Evolutionary conservation across 768 basidiomycete genomes (phyloP), one percentile per base, ranked within the genome.

Genomic region (Vishniacozyma victoriae): DNA sequence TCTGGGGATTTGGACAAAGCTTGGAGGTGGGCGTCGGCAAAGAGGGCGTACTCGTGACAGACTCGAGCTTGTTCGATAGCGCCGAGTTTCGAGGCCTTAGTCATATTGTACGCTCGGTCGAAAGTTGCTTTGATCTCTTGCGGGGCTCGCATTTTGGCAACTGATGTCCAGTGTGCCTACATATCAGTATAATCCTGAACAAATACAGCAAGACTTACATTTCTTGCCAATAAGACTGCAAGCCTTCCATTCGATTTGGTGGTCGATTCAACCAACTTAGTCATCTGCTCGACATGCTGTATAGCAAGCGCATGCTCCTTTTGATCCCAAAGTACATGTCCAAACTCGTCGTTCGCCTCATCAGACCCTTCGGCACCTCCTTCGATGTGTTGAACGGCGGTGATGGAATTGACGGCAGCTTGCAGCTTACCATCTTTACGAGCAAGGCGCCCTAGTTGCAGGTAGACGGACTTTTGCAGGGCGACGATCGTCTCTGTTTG

Each of bases 131-230:
- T 78, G 44, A 95, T 89, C 23, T 82, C 79, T 14, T 78, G 75
- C 0, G 90, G 82, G 39, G 85, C 85, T 59, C 85, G 83, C 22
- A 93, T 69, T 49, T 85, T 86, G 1, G 95, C 90, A 60, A 87
- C 82, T 5, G 87, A 80, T 19, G 81, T 84, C 95, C 95, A 99
- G 11, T 84, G 78, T 9, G 93, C 95, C 90, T 96, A 55, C 3
- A 13, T n/a, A n/a, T n/a, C n/a, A n/a, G n/a, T n/a, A n/a, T 40
- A 24, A 42, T n/a, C n/a, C n/a, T n/a, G 37, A 6, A 3, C 3
- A 19, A 11, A 36, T 38, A 41, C n/a, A n/a, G n/a, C 6, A 3
- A 14, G 12, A 46, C 18, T 41, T 29, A 63, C 61, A 18, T 51
- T 51, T 5, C 62, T 39, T 16, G 43, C 49, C 13, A 53, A 29